A percentile compares a stretch with the other conserved stretches of the same genome.
These are phyloP conservation scores for Cladophialophora immunda DNA, from an alignment of 2,329 filamentous ascomycete genomes.

Conservation along the genomic window DNA sequence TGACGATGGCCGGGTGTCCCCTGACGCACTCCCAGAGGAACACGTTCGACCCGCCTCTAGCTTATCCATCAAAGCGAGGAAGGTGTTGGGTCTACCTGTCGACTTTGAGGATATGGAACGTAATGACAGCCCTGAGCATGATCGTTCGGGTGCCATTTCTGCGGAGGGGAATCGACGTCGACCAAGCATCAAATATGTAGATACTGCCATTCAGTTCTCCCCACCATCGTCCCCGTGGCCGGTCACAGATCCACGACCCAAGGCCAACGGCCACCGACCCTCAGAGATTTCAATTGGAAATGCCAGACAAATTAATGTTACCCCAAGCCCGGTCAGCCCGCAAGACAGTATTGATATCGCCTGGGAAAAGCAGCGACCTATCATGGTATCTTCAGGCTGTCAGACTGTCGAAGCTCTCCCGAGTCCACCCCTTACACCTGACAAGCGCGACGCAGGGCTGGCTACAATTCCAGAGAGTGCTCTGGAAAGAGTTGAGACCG, in stretches of 20 bases:
- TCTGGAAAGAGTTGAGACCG: slow-evolving; percentile 34
- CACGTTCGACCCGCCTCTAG: slow-evolving; percentile 48
- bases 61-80: slow-evolving; percentile 55
- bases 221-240: slow-evolving; percentile 77
- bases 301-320: slow-evolving; percentile 27
- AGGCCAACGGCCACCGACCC: slow-evolving; percentile 57
- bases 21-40: slow-evolving; percentile 55
- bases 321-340: slow-evolving; percentile 32
- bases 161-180: slow-evolving; percentile 17
- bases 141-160: slow-evolving; percentile 20
- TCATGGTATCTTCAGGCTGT: slow-evolving; percentile 53
- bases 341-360: slow-evolving; percentile 31
- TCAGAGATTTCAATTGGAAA: slow-evolving; percentile 32
- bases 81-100: slow-evolving; percentile 54
- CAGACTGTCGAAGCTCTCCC: slow-evolving; percentile 53
- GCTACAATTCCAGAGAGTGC: slow-evolving; percentile 38
- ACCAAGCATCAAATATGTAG: slow-evolving; percentile 66
- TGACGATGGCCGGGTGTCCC: slow-evolving; percentile 69
- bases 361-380: slow-evolving; percentile 41
- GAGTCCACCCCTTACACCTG: slow-evolving; percentile 48
- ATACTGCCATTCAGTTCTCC: slow-evolving; percentile 82
- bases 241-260: slow-evolving; percentile 50
- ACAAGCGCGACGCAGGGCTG: slow-evolving; percentile 37
- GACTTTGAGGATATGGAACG: slow-evolving; percentile 46
- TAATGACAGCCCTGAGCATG: slow-evolving; percentile 41